Base-by-base conservation (phyloP, 1,284 basidiomycete species). In the Moesziomyces parantarcticus region DNA sequence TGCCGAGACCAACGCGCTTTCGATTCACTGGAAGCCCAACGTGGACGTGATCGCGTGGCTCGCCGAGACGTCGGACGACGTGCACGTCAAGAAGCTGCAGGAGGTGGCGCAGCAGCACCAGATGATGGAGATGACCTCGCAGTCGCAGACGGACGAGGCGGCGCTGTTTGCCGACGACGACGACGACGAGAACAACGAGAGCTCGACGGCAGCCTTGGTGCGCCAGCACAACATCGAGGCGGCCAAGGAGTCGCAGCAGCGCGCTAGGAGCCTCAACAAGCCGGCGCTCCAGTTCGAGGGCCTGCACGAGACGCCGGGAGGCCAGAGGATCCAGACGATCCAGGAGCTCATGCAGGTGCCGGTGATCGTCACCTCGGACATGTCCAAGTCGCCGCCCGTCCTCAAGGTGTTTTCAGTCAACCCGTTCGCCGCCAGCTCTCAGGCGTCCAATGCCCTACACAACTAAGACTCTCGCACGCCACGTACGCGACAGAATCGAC, bases 1-100 rank as follows among this genome's bases (percentile, higher is more conserved):
- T 80, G 95, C 97, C 85, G 92, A 94, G 84, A 88, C 88, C 11
- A 91, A 96, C 84, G 89, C 91, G 20, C 88, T 99, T 25, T 90
- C 92, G 82, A 92, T 96, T 69, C 94, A 94, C 75, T 86, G 85
- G 85, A 84, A 82, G 73, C 72, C 83, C 58, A 81, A 80, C 29
- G 83, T 84, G 61, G 94, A 99, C 79, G 94, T 97, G 53, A 92
- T 99, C 67, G 90, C 88, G 34, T 97, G 92, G 92, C 88, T 99
- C 43, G 93, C 93, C 16, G 94, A 96, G 85, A 92, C 92, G 79
- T 92, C 91, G 78, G 84, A 84, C 56, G 95, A 99, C 81, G 77
- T 77, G 40, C 84, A 85, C 60, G 72, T 79, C 58, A 65, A 75
- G 58, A 63, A 62, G 50, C 57, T 83, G 41, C 74, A 68, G 29